phyloP scores from a whole-genome alignment of 139 green algal genomes.

The Desmodesmus armatus region DNA sequence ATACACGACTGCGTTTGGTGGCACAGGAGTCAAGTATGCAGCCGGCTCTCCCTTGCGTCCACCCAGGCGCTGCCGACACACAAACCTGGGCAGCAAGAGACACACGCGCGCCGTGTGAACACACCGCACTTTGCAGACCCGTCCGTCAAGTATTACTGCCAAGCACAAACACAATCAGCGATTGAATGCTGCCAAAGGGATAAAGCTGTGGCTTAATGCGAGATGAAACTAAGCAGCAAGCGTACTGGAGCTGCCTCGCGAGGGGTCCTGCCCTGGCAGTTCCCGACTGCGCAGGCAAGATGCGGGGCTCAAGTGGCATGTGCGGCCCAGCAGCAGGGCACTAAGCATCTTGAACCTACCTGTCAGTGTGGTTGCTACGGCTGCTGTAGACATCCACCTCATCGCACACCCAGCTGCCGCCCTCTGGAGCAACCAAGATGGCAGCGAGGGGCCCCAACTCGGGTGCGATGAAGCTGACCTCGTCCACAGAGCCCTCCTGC shows the following conservation, averaged over 20 bases:
- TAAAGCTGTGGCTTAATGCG: too few species aligned
- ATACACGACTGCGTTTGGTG: constrained; percentile 75
- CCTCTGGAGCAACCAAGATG: constrained; percentile 78
- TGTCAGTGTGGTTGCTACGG: constrained; percentile 67
- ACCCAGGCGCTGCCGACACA: constrained; percentile 75
- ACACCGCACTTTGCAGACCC: too few species aligned
- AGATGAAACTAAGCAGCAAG: too few species aligned
- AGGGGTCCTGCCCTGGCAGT: too few species aligned
- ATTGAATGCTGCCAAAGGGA: background rate
- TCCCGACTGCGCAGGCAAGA: too few species aligned
- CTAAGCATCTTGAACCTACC: too few species aligned
- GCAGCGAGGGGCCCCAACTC: constrained; percentile 80
- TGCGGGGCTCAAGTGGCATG: too few species aligned
- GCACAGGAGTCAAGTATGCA: constrained; percentile 73
- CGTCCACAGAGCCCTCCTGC: constrained; percentile 78
- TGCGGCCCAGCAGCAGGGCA: too few species aligned
- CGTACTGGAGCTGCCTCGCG: too few species aligned
- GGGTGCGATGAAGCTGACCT: constrained; percentile 72
- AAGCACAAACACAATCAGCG: background rate
- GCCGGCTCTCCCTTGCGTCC: constrained; percentile 55
- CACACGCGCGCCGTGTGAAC: too few species aligned
- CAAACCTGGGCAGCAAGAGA: constrained; percentile 66
- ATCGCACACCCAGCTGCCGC: constrained; percentile 75
- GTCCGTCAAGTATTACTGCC: too few species aligned
- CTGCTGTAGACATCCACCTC: constrained; percentile 77